Conservation (phyloP, 441 rosid genomes). For the Pelargonium citronellum region DNA sequence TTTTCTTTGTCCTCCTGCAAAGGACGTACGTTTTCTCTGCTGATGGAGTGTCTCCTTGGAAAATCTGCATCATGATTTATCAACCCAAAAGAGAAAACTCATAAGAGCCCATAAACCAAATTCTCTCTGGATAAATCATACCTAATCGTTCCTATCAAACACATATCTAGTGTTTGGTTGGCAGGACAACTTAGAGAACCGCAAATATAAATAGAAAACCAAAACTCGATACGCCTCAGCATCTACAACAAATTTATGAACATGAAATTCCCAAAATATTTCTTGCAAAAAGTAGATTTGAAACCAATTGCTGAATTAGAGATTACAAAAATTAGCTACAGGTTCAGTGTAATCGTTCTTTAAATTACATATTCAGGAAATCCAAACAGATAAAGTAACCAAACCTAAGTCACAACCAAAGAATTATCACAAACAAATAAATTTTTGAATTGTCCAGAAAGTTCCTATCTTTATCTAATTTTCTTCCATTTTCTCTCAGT, state of each 20-base stretch:
- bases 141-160: too few species aligned
- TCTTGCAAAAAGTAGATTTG: background rate
- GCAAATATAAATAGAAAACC: background rate
- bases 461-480: background rate
- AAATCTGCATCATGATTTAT: conserved; percentile 27
- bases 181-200: background rate
- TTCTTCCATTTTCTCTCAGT: background rate
- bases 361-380: conserved; percentile 4
- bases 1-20: conserved; percentile 60
- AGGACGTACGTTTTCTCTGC: conserved; percentile 17
- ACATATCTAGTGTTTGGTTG: background rate
- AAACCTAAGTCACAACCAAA: background rate
- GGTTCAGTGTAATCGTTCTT: too few species aligned
- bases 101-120: conserved; percentile 11
- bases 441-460: too few species aligned
- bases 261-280: background rate
- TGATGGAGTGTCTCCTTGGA: conserved; percentile 30
- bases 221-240: background rate
- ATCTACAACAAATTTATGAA: background rate
- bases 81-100: background rate
- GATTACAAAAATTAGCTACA: background rate
- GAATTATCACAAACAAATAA: background rate
- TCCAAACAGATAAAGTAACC: background rate
- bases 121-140: background rate
- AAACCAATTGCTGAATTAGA: background rate